These are phyloP conservation scores for Pichia kudriavzevii DNA, from an alignment of 1,139 yeast species.

Conservation along the genomic window DNA sequence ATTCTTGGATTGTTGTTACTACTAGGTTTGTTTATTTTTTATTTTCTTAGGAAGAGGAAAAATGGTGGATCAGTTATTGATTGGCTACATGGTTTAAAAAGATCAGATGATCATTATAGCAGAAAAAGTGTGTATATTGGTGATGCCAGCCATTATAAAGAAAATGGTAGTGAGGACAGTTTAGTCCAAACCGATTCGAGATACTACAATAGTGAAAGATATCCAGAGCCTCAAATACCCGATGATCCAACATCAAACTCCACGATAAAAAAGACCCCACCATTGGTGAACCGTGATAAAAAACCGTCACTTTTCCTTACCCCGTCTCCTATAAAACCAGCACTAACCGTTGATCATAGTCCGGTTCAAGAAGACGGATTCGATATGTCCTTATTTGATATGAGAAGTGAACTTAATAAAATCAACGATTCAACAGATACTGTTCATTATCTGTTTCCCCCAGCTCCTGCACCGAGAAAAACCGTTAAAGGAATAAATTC, in stretches of 20 bases:
- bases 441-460: constrained; percentile 5
- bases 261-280: too few relatives aligned
- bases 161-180: too few relatives aligned
- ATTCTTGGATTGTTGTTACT: constrained; percentile 31
- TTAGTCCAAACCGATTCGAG: too few relatives aligned
- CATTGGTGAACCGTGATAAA: not conserved
- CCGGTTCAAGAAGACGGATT: constrained; percentile 2
- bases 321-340: constrained; percentile 1
- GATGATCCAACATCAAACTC: too few relatives aligned
- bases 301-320: too few relatives aligned
- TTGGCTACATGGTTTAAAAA: too few relatives aligned
- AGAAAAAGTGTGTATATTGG: too few relatives aligned
- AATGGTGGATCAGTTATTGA: not conserved
- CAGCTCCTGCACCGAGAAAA: constrained; percentile 8
- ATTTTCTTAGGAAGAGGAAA: constrained; percentile 15
- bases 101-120: not conserved
- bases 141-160: too few relatives aligned
- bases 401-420: constrained; percentile 13
- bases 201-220: too few relatives aligned
- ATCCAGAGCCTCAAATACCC: too few relatives aligned
- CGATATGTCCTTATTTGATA: constrained; percentile 13
- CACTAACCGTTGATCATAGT: not conserved
- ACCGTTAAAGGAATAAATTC: constrained; percentile 7
- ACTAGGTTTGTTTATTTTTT: constrained; percentile 19
- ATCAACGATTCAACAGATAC: constrained; percentile 4